phyloP scores from a whole-genome alignment of 208 protist genomes.

The Acanthamoeba royreba region DNA sequence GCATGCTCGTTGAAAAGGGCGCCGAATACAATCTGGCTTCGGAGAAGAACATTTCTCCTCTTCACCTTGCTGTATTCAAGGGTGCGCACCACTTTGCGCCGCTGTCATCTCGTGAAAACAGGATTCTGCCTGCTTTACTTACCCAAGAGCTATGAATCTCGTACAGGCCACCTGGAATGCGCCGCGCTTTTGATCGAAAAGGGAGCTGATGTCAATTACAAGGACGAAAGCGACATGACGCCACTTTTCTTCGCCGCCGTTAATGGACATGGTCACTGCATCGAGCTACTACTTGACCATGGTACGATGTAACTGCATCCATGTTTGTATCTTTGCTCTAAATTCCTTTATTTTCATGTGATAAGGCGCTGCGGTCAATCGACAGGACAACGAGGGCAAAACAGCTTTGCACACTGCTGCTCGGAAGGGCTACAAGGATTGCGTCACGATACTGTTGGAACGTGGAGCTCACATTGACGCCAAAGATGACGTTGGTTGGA shows the following conservation, averaged over 20 bases:
- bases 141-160: too few species aligned
- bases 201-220: constrained; percentile 13
- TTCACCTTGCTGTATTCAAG: constrained; percentile 27
- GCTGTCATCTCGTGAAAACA: too few species aligned
- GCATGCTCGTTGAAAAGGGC: not conserved
- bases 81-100: not conserved
- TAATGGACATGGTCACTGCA: not conserved
- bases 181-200: not conserved
- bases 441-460: not conserved
- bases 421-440: not conserved
- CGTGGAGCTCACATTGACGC: not conserved
- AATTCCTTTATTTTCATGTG: not conserved
- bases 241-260: constrained; percentile 38
- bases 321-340: not conserved
- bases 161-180: not conserved
- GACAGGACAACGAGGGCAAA: constrained; percentile 14
- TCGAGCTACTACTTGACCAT: not conserved
- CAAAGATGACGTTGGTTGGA: not conserved
- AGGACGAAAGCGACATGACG: constrained; percentile 32
- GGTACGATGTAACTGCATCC: not conserved
- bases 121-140: too few species aligned
- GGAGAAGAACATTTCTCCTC: constrained; percentile 1
- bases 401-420: constrained; percentile 14
- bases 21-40: constrained; percentile 18
- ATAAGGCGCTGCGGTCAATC: not conserved